Conservation (phyloP, 1,139 yeast species). For the Pichia kudriavzevii region DNA sequence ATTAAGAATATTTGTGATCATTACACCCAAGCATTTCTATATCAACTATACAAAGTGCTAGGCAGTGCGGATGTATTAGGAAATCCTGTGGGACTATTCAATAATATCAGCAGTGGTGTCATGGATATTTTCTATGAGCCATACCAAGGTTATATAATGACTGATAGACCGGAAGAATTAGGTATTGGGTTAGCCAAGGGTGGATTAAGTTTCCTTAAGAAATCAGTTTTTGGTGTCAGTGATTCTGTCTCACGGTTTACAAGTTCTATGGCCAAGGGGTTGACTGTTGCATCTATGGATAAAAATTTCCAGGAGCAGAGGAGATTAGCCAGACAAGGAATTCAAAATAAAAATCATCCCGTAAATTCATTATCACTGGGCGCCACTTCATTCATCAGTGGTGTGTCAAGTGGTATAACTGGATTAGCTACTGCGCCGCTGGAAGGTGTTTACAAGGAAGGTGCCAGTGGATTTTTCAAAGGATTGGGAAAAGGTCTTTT, state of each 20-base stretch:
- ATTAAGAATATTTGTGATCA: constrained; percentile 70
- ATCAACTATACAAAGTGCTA: constrained; percentile 84
- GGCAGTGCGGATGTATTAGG: constrained; percentile 97
- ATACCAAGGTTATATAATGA: constrained; percentile 88
- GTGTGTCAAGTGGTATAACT: constrained; percentile 77
- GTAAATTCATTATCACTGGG: constrained; percentile 83
- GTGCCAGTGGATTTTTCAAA: constrained; percentile 84
- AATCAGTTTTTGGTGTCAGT: constrained; percentile 89
- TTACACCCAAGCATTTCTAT: constrained; percentile 86
- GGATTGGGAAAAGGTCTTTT: constrained; percentile 93
- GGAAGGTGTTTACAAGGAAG: constrained; percentile 79
- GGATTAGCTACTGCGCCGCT: constrained; percentile 90
- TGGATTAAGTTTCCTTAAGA: constrained; percentile 86
- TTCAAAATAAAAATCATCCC: constrained; percentile 82
- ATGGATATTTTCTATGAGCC: constrained; percentile 97
- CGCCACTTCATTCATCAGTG: constrained; percentile 82
- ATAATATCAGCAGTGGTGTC: constrained; percentile 88
- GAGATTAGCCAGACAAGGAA: constrained; percentile 50
- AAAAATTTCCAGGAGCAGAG: constrained; percentile 76
- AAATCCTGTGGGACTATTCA: constrained; percentile 94
- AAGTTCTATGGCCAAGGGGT: constrained; percentile 90
- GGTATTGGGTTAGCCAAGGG: constrained; percentile 97
- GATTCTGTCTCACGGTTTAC: constrained; percentile 91
- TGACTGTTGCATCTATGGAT: constrained; percentile 87
- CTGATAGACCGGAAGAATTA: constrained; percentile 90